phyloP scores from a whole-genome alignment of 2,329 filamentous ascomycete genomes.

The Colletotrichum gloeosporioides region DNA sequence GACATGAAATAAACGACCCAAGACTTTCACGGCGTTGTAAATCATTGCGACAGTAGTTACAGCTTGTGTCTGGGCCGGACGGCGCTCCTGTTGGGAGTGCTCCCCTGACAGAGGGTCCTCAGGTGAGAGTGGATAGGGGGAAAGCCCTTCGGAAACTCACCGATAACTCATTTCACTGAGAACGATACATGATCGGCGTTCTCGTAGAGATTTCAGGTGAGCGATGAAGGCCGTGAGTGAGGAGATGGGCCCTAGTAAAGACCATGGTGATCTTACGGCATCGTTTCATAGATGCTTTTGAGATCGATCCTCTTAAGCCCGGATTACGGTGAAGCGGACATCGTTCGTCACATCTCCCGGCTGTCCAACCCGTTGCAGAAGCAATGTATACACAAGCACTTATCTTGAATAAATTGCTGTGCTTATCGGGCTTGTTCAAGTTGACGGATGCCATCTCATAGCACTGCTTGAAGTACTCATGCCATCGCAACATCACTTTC shows the following conservation, averaged over 20 bases:
- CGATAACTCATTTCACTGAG: not conserved
- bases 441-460: accelerated
- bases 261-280: not conserved
- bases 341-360: not conserved
- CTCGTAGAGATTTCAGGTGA: not conserved
- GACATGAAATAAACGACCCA: not conserved
- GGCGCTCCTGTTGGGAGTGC: not conserved
- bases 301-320: not conserved
- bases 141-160: not conserved
- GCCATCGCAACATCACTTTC: not conserved
- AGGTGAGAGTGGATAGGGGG: not conserved
- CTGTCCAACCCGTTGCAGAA: accelerated
- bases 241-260: too few relatives aligned
- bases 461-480: not conserved
- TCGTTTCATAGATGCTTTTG: not conserved
- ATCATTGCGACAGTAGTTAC: not conserved
- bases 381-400: not conserved
- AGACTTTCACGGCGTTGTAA: not conserved
- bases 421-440: not conserved
- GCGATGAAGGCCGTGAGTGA: not conserved
- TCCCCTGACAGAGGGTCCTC: not conserved
- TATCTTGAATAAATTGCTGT: not conserved
- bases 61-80: not conserved
- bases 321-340: not conserved
- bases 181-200: not conserved